Evolutionary conservation across 2,329 filamentous ascomycete species (phyloP).

Genomic region (Ophiostoma ulmi): DNA sequence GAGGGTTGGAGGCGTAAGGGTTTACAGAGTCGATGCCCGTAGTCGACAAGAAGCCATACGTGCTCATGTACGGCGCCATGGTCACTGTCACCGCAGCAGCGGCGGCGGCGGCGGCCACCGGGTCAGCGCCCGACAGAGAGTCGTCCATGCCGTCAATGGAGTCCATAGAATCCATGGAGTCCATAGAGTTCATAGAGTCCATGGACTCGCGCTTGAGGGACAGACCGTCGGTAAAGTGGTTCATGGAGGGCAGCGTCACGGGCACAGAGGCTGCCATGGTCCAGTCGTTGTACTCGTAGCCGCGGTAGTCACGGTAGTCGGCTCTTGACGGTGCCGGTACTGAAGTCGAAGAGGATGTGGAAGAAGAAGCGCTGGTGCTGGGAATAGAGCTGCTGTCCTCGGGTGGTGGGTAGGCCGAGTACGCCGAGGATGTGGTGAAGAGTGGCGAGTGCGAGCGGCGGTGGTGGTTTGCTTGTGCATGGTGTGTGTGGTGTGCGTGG

Average conservation of each 20-base stretch:
- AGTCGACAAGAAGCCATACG: constrained; percentile 58
- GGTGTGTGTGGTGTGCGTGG: constrained; percentile 8
- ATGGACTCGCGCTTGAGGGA: constrained; percentile 62
- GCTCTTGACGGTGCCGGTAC: constrained; percentile 12
- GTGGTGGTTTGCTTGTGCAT: constrained; percentile 35
- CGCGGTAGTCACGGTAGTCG: neutral
- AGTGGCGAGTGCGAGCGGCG: constrained; percentile 67
- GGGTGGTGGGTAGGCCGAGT: constrained; percentile 58
- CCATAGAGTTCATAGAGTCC: constrained; percentile 32
- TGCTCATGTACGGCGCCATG: constrained; percentile 60
- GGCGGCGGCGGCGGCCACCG: neutral
- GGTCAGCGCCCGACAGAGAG: neutral
- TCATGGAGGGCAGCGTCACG: constrained; percentile 60
- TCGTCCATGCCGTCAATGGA: neutral
- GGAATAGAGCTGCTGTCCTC: constrained; percentile 43
- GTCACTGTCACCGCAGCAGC: constrained; percentile 41
- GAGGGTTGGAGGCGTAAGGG: constrained; percentile 64
- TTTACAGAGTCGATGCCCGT: constrained; percentile 57
- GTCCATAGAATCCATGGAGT: constrained; percentile 29
- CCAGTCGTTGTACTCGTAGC: constrained; percentile 54
- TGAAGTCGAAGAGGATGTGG: constrained; percentile 26
- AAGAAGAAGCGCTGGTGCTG: neutral
- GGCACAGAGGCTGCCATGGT: constrained; percentile 45
- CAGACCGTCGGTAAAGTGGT: constrained; percentile 54
- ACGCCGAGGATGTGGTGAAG: constrained; percentile 43